Evolutionary conservation across 2,329 filamentous ascomycete genomes (phyloP), one percentile per base, ranked within the genome.

Genomic region (Pezicula carpinea): DNA sequence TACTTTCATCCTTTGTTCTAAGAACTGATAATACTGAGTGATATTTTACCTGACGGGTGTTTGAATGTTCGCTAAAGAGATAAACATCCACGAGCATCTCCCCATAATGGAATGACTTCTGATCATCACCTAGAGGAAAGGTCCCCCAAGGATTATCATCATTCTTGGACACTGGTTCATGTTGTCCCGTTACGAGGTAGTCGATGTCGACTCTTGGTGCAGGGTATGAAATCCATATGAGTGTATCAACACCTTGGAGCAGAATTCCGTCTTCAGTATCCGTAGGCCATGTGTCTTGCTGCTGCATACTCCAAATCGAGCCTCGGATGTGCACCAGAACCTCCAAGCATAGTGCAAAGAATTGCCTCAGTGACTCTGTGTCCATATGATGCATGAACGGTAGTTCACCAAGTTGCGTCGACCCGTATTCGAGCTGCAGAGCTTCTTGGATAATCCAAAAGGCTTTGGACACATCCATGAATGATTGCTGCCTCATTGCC

Each of bases 141-240:
- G 80, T 77, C 44, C 87, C 81, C 41, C 62, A 69, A 52, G 61
- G 68, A 50, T 66, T 74, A 61, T 64, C 74, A 51, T 66, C 77
- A 59, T 56, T 70, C 62, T 1, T 67, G 66, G 51, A 65, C 61
- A 14, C 81, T 66, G 36, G 70, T 68, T 2, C 75, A 75, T 18
- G 68, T 71, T 65, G 72, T 74, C 85, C 85, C 23, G 84, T 82
- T 2, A 95, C 72, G 3, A 91, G 76, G 10, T 83, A 79, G 14
- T 82, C 71, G 48, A 89, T 80, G 57, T 92, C 86, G 15, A 87
- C 77, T 19, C 83, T 83, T 53, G 92, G 76, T 8, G 75, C 69
- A 0, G 89, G 88, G 58, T 92, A 92, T 43, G 83, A 76, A n/a
- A 91, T 62, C 88, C 88, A 95, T 36, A 93, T 85, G 1, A 77